Conservation (phyloP, 2,329 filamentous ascomycete genomes). For the Xylariaceae sp. region DNA sequence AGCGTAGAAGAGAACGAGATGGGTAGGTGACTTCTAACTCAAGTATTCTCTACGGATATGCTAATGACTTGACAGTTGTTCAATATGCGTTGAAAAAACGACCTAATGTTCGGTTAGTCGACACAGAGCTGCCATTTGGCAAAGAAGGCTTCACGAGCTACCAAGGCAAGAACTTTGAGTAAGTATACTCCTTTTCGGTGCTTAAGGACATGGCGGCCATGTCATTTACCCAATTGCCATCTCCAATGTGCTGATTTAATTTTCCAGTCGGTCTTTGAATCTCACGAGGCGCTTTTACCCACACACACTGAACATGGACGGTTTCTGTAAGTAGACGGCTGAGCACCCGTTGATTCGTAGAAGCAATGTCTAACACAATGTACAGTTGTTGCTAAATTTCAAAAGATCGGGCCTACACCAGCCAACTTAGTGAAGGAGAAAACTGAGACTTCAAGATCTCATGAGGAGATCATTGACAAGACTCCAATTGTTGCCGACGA, state of each 20-base stretch:
- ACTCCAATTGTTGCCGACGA: constrained; percentile 56
- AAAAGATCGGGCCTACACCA: constrained; percentile 80
- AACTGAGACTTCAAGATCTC: constrained; percentile 21
- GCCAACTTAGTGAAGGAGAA: constrained; percentile 46
- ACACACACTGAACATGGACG: constrained; percentile 77
- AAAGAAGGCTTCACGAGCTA: constrained; percentile 89
- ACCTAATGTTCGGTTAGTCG: constrained; percentile 89
- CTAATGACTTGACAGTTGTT: constrained; percentile 55
- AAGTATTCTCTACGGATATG: neutral
- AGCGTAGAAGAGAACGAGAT: constrained; percentile 88
- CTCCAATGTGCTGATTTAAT: constrained; percentile 2
- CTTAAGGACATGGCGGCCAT: too few species aligned
- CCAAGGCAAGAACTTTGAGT: constrained; percentile 85
- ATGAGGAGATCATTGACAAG: constrained; percentile 59
- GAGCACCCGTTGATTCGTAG: too few species aligned
- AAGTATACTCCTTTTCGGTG: too few species aligned
- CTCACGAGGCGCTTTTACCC: constrained; percentile 68
- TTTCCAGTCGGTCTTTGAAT: constrained; percentile 60
- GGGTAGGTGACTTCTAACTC: constrained; percentile 11
- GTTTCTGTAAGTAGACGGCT: constrained; percentile 60
- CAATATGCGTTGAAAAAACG: constrained; percentile 89
- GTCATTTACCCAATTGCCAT: neutral
- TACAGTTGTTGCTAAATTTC: constrained; percentile 81
- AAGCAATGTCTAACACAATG: constrained; percentile 1
- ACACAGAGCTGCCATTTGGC: constrained; percentile 85